These are phyloP conservation scores for Rhizoclosmatium sp. DNA, from an alignment of 192 early-diverging fungal genomes.

Conservation along the genomic window DNA sequence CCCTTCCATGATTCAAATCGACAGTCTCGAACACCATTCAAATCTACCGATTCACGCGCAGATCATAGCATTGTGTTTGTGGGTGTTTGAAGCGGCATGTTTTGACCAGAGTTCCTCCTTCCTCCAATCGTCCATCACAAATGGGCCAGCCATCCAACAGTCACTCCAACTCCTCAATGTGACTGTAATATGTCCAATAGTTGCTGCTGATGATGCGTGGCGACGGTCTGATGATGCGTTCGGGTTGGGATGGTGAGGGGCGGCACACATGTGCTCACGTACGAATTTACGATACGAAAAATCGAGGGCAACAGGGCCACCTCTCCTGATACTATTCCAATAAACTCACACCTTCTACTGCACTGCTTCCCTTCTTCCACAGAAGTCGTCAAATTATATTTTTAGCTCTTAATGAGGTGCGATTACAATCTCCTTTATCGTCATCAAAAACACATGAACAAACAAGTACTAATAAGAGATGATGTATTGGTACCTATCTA, in stretches of 20 bases:
- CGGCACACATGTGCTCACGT: not conserved
- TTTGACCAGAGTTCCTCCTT: no score
- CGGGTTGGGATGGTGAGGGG: not conserved
- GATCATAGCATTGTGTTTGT: no score
- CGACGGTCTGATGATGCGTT: not conserved
- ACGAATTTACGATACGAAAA: conserved; percentile 1
- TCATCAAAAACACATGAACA: not conserved
- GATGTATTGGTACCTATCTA: not conserved
- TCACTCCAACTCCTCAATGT: not conserved
- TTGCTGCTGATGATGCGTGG: not conserved
- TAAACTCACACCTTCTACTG: not conserved
- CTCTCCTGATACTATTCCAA: not conserved
- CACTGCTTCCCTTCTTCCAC: not conserved
- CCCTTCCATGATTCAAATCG: no score
- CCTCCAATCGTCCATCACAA: no score
- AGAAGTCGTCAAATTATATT: not conserved
- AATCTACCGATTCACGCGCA: no score
- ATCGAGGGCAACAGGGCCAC: not conserved
- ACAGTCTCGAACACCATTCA: no score
- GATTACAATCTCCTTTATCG: not conserved
- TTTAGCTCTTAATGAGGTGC: not conserved
- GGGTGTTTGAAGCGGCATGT: no score
- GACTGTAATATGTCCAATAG: not conserved
- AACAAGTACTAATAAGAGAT: not conserved
- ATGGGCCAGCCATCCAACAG: not conserved